Conservation (phyloP, 1,284 basidiomycete genomes). For the Ganoderma meredithae region DNA sequence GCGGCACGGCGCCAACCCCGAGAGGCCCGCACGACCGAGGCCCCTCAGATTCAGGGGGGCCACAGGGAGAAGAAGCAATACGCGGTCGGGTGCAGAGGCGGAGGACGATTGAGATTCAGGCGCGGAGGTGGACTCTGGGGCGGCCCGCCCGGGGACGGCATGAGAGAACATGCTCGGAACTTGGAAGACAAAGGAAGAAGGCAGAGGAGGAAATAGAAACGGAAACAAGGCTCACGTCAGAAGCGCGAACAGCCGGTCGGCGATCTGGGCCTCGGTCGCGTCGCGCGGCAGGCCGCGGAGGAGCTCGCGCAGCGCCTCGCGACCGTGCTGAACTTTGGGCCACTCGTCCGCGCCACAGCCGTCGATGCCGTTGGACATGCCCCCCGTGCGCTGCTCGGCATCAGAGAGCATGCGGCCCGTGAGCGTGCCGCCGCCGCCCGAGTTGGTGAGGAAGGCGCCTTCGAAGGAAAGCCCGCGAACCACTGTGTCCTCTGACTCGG, state of each 20-base stretch:
- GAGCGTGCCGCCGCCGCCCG: slow-evolving; percentile 67
- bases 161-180: slow-evolving; percentile 6
- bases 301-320: slow-evolving; percentile 51
- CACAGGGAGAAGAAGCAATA: slow-evolving; percentile 9
- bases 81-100: slow-evolving; percentile 10
- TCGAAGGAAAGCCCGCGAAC: slow-evolving; percentile 51
- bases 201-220: slow-evolving; percentile 15
- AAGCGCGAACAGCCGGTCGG: slow-evolving; percentile 64
- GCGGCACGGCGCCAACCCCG: not conserved
- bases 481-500: slow-evolving; percentile 21
- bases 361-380: slow-evolving; percentile 78
- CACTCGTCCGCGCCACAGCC: slow-evolving; percentile 61
- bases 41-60: not conserved
- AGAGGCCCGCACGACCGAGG: not conserved
- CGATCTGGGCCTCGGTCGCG: slow-evolving; percentile 57
- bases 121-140: not conserved
- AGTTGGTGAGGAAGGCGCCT: slow-evolving; percentile 68
- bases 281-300: slow-evolving; percentile 45
- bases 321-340: slow-evolving; percentile 77
- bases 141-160: not conserved
- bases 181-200: not conserved
- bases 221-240: slow-evolving; percentile 61
- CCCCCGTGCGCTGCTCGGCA: slow-evolving; percentile 58
- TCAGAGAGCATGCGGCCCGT: slow-evolving; percentile 56
- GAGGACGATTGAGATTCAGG: not conserved